A percentile compares a stretch with the other conserved stretches of the same genome.
phyloP scores from a whole-genome alignment of 345 rosid species.

The Gossypium anomalum region DNA sequence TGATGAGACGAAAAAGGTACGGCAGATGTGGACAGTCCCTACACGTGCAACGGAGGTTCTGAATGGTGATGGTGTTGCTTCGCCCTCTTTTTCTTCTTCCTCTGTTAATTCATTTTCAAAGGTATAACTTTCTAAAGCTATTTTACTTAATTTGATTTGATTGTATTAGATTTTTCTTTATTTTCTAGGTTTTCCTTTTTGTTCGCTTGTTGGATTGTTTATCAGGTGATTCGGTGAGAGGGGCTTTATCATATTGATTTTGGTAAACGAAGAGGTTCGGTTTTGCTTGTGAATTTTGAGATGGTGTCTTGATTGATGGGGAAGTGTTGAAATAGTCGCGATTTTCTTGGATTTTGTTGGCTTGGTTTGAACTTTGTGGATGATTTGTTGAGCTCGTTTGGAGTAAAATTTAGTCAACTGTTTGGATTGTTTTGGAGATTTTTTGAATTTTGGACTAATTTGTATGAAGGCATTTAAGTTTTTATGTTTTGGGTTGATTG shows the following conservation, averaged over 20 bases:
- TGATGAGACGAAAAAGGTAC: conserved; percentile 37
- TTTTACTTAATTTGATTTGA: not conserved
- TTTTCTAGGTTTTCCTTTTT: not conserved
- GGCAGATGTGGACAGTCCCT: conserved; percentile 60
- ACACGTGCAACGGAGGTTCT: conserved; percentile 47
- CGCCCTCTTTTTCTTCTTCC: conserved; percentile 28
- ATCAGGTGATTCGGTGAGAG: not conserved
- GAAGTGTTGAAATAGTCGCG: not conserved
- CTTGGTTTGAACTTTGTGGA: not conserved
- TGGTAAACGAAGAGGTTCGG: not conserved
- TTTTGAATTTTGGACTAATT: not conserved
- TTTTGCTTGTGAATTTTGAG: not conserved
- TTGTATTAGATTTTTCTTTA: not conserved
- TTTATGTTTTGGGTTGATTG: not conserved
- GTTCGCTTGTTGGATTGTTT: not conserved
- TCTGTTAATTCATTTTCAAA: conserved; percentile 48
- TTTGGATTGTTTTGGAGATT: not conserved
- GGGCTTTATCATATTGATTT: not conserved
- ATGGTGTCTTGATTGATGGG: not conserved
- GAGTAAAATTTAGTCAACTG: not conserved
- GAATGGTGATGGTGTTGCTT: conserved; percentile 38
- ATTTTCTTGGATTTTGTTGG: conserved; percentile 4
- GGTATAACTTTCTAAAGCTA: conserved; percentile 32
- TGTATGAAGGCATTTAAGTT: not conserved
- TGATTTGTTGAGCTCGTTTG: not conserved